These are phyloP conservation scores for Phylloporus arenicola DNA, from an alignment of 768 basidiomycete genomes.

Conservation along the genomic window DNA sequence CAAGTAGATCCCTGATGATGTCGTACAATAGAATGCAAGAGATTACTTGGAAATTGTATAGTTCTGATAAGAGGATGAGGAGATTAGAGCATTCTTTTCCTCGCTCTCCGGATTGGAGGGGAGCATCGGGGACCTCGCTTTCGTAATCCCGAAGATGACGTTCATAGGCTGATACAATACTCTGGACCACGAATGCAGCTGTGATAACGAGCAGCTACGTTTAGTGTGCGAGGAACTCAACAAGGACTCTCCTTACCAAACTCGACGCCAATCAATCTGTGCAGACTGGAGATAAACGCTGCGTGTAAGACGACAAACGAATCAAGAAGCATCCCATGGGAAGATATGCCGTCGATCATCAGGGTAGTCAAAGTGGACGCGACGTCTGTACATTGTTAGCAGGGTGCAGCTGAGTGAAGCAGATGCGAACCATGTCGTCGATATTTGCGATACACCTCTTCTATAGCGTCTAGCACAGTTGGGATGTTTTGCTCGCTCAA, in stretches of 20 bases:
- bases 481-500: slow-evolving; percentile 88
- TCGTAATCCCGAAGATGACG: slow-evolving; percentile 40
- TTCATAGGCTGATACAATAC: slow-evolving; percentile 63
- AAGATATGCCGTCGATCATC: slow-evolving; percentile 73
- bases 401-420: background rate
- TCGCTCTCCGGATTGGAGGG: slow-evolving; percentile 31
- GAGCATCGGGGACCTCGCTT: slow-evolving; percentile 2
- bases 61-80: slow-evolving; percentile 78
- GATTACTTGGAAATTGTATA: slow-evolving; percentile 95
- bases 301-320: slow-evolving; percentile 88
- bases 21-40: slow-evolving; percentile 89
- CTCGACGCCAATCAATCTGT: slow-evolving; percentile 79
- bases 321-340: slow-evolving; percentile 76
- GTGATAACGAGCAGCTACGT: background rate
- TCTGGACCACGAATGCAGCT: slow-evolving; percentile 85
- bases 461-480: slow-evolving; percentile 65
- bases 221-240: background rate
- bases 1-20: slow-evolving; percentile 70
- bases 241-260: slow-evolving; percentile 59
- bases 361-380: slow-evolving; percentile 72
- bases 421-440: slow-evolving; percentile 62
- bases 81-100: slow-evolving; percentile 92
- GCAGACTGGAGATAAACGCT: slow-evolving; percentile 73
- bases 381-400: slow-evolving; percentile 52
- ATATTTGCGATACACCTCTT: slow-evolving; percentile 71